Evolutionary conservation across 345 rosid species (phyloP).

Genomic region (Raphanus raphanistrum): DNA sequence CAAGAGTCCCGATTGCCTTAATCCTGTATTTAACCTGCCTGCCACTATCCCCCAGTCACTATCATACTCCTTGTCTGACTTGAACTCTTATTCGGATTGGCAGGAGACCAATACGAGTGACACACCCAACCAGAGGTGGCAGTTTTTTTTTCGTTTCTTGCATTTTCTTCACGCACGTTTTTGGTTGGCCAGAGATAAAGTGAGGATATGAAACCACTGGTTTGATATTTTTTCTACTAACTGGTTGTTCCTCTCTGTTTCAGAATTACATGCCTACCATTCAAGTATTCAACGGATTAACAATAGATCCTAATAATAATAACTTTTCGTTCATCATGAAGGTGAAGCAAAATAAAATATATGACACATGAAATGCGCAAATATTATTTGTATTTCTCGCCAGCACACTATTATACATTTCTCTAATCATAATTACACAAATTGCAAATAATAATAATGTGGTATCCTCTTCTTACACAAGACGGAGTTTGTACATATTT

Average conservation of each 20-base stretch:
- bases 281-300: not conserved
- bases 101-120: too few relatives aligned
- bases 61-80: too few relatives aligned
- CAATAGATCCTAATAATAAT: not conserved
- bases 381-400: not conserved
- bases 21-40: too few relatives aligned
- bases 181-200: not conserved
- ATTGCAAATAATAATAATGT: not conserved
- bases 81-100: too few relatives aligned
- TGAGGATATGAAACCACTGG: not conserved
- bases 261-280: not conserved
- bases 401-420: slow-evolving; percentile 17
- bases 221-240: not conserved
- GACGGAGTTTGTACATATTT: not conserved
- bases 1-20: too few relatives aligned
- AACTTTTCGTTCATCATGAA: not conserved
- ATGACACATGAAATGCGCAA: not conserved
- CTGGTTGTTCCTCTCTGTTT: not conserved
- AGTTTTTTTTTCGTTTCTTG: too few relatives aligned
- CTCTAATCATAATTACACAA: not conserved
- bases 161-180: too few relatives aligned
- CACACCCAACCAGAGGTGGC: too few relatives aligned
- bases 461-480: not conserved
- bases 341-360: not conserved
- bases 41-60: too few relatives aligned